Conservation (phyloP, 2,329 filamentous ascomycete genomes). For the Aspergillus amoenus region DNA sequence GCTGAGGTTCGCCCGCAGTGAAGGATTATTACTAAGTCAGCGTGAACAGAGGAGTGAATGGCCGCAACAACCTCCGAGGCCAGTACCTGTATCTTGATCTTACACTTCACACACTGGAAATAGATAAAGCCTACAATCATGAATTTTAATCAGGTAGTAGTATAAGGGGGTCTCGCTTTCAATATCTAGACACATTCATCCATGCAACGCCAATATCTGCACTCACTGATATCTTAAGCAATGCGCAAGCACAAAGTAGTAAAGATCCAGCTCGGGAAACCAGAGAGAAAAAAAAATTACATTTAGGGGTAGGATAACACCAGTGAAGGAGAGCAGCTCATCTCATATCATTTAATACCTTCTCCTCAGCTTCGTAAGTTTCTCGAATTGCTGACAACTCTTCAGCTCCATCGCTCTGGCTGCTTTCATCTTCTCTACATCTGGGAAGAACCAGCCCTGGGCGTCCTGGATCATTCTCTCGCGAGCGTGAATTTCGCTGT, state of each 20-base stretch:
- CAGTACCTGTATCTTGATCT: not conserved
- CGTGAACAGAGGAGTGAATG: slow-evolving; percentile 4
- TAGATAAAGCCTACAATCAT: not conserved
- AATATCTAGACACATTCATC: slow-evolving; percentile 5
- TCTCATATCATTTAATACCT: slow-evolving; percentile 26
- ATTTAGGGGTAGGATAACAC: slow-evolving; percentile 1
- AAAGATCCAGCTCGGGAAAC: slow-evolving; percentile 8
- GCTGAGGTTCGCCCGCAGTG: slow-evolving; percentile 29
- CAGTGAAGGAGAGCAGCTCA: slow-evolving; percentile 3
- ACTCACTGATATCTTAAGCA: slow-evolving; percentile 12
- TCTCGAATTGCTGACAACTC: slow-evolving; percentile 57
- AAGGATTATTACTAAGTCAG: slow-evolving; percentile 13
- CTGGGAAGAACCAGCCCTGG: slow-evolving; percentile 82
- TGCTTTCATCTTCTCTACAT: slow-evolving; percentile 73
- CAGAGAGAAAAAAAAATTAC: slow-evolving; percentile 4
- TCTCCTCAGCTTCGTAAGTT: slow-evolving; percentile 47
- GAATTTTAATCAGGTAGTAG: not conserved
- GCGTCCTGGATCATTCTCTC: slow-evolving; percentile 72
- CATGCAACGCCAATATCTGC: slow-evolving; percentile 17
- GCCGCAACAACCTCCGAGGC: not conserved
- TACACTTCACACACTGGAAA: not conserved
- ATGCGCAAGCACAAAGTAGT: slow-evolving; percentile 5
- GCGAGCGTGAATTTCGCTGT: slow-evolving; percentile 66
- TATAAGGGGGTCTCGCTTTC: slow-evolving; percentile 11
- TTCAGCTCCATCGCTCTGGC: slow-evolving; percentile 63